These are phyloP conservation scores for Inga leiocalycina DNA, from an alignment of 306 rosid species.

Conservation along the genomic window DNA sequence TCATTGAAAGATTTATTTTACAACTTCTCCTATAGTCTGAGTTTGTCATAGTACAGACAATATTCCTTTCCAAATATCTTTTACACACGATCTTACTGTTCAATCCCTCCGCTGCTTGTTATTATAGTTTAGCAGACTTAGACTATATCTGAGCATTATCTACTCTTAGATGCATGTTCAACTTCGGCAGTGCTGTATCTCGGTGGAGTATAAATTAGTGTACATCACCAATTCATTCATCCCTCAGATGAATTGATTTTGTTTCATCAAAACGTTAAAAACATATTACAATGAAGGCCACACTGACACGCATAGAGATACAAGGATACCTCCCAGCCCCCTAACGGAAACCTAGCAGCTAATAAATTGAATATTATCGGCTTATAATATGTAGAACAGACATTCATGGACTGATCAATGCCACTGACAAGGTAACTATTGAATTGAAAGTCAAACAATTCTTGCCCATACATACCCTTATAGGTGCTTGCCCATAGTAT, in stretches of 20 bases:
- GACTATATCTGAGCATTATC: conserved; percentile 6
- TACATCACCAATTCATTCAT: conserved; percentile 25
- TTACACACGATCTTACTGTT: conserved; percentile 20
- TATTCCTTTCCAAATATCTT: conserved; percentile 20
- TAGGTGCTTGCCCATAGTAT: conserved; percentile 59
- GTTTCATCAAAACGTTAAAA: conserved; percentile 18
- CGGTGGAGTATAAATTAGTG: conserved; percentile 33
- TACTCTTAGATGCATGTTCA: conserved; percentile 27
- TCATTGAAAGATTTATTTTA: conserved; percentile 26
- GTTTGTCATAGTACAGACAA: conserved; percentile 20
- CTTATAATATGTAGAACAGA: conserved; percentile 20
- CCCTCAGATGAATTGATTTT: conserved; percentile 24
- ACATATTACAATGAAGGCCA: conserved; percentile 15
- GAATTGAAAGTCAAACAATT: conserved; percentile 31
- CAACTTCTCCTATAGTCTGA: conserved; percentile 25
- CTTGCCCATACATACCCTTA: conserved; percentile 64
- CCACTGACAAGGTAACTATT: conserved; percentile 28
- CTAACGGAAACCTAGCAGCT: conserved; percentile 19
- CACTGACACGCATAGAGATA: not conserved
- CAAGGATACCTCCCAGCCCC: conserved; percentile 27
- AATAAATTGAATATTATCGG: conserved; percentile 19
- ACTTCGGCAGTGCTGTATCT: conserved; percentile 7
- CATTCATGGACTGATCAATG: conserved; percentile 29
- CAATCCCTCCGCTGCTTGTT: conserved; percentile 10
- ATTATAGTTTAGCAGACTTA: not conserved